Conservation (phyloP, 2,329 filamentous ascomycete species). For the Geoglossum cookeanum region DNA sequence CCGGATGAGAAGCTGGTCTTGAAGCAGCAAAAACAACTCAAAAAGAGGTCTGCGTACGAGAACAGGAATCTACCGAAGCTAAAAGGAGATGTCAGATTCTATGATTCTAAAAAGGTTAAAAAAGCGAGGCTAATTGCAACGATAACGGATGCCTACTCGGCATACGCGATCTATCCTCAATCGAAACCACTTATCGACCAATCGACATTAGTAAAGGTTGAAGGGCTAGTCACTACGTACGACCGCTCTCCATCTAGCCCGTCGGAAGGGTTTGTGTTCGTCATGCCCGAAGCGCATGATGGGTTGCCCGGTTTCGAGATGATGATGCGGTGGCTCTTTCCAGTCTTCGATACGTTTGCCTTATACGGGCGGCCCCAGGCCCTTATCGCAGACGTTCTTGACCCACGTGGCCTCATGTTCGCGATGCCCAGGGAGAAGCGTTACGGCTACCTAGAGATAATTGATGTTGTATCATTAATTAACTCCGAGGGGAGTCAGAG, state of each 20-base stretch:
- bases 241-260: constrained; percentile 41
- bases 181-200: constrained; percentile 85
- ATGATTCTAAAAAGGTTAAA: constrained; percentile 84
- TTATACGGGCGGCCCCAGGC: constrained; percentile 79
- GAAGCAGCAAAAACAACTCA: constrained; percentile 63
- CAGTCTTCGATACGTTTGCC: constrained; percentile 79
- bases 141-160: constrained; percentile 75
- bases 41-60: constrained; percentile 72
- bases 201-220: constrained; percentile 83
- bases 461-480: constrained; percentile 69
- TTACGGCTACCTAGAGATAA: constrained; percentile 77
- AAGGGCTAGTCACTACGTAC: constrained; percentile 78
- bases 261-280: constrained; percentile 87
- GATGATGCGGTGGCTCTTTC: constrained; percentile 81
- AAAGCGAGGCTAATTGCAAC: constrained; percentile 81
- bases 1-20: constrained; percentile 84
- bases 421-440: constrained; percentile 78
- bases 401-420: constrained; percentile 88
- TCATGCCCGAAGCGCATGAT: constrained; percentile 91
- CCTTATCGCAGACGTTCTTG: constrained; percentile 70
- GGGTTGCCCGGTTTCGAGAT: constrained; percentile 90
- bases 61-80: constrained; percentile 43
- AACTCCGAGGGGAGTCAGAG: constrained; percentile 52
- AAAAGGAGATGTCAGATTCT: constrained; percentile 87
- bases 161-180: constrained; percentile 91